These are phyloP conservation scores for Paecilomyces formosus DNA, from an alignment of 2,329 filamentous ascomycete species.

Conservation along the genomic window DNA sequence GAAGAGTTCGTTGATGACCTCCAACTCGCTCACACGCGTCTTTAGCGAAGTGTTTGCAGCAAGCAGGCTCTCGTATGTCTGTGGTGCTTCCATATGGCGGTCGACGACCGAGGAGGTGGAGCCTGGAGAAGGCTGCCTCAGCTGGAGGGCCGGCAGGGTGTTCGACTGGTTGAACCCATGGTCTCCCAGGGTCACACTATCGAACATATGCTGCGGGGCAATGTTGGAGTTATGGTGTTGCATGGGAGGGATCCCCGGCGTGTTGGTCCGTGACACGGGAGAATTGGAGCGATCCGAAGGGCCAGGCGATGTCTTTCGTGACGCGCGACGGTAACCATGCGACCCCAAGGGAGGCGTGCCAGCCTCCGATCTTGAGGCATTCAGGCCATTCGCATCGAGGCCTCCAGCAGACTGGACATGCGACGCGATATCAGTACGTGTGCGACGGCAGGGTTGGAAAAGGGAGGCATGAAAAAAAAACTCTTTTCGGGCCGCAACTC, in stretches of 20 bases:
- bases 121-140: conserved; percentile 54
- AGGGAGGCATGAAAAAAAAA: conserved; percentile 10
- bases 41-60: conserved; percentile 81
- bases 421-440: conserved; percentile 15
- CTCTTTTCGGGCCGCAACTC: conserved; percentile 20
- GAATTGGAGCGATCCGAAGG: conserved; percentile 69
- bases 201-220: conserved; percentile 71
- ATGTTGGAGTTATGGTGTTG: conserved; percentile 57
- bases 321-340: conserved; percentile 55
- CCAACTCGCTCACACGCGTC: conserved; percentile 88
- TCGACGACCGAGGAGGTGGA: conserved; percentile 50
- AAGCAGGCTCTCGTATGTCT: conserved; percentile 72
- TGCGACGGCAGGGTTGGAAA: conserved; percentile 8
- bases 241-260: conserved; percentile 54
- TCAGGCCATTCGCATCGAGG: conserved; percentile 51
- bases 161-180: conserved; percentile 56
- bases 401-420: conserved; percentile 34
- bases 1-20: conserved; percentile 85
- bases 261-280: conserved; percentile 70
- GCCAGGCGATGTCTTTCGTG: conserved; percentile 65
- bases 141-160: conserved; percentile 43
- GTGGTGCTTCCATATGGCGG: conserved; percentile 61
- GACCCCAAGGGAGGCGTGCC: conserved; percentile 50
- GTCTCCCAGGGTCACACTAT: conserved; percentile 60
- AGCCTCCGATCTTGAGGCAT: conserved; percentile 49